A percentile compares a stretch with the other conserved stretches of the same genome.
Evolutionary conservation across 441 rosid species (phyloP).

Genomic region (Erodium chrysanthum): DNA sequence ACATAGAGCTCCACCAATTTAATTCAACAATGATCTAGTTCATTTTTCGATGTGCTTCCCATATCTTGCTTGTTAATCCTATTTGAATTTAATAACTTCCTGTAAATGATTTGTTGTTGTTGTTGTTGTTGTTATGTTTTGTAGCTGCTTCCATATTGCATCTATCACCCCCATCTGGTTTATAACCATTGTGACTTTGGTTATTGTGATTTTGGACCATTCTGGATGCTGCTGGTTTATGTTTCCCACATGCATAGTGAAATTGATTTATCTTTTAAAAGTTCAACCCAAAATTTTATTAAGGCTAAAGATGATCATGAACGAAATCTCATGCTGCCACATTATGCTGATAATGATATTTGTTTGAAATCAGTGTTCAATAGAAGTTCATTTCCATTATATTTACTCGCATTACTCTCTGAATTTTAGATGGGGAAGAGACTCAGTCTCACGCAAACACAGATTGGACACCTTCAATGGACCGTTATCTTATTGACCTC

Average conservation of each 20-base stretch:
- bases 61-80: neutral
- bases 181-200: neutral
- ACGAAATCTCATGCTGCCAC: neutral
- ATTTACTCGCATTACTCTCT: neutral
- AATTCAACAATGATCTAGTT: neutral
- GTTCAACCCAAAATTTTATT: neutral
- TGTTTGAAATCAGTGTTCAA: neutral
- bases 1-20: neutral
- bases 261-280: neutral
- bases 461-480: conserved; percentile 42
- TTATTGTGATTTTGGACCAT: neutral
- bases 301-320: neutral
- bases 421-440: conserved; percentile 26
- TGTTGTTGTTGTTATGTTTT: too few species aligned
- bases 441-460: conserved; percentile 19
- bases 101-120: too few species aligned
- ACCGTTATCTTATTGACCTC: conserved; percentile 40
- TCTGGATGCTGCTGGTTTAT: neutral
- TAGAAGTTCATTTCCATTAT: neutral
- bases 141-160: neutral
- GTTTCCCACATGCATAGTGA: neutral
- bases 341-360: neutral
- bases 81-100: neutral
- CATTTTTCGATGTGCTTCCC: neutral
- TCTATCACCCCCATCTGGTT: neutral